Percentiles rank a stretch among this genome's conserved stretches.
Evolutionary conservation across 257 asterid species (phyloP).

Genomic region (Nicotiana attenuata): DNA sequence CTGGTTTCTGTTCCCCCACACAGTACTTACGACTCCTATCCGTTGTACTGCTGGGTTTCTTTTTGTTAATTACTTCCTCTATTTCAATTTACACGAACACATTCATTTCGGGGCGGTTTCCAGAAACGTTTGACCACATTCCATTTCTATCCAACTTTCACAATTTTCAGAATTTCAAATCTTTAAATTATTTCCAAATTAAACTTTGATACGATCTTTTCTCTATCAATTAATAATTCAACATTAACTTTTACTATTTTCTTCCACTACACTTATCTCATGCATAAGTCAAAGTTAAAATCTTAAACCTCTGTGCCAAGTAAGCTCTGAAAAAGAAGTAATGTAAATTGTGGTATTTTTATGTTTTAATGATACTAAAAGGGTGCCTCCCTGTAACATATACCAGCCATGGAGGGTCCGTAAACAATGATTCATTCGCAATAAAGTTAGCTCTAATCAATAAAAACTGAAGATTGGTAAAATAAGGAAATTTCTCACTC

Average conservation of each 20-base stretch:
- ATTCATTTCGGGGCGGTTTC: background rate
- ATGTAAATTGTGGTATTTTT: background rate
- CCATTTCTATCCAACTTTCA: background rate
- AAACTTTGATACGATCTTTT: background rate
- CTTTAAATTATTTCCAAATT: background rate
- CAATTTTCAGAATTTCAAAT: background rate
- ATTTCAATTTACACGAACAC: background rate
- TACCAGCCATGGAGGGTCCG: background rate
- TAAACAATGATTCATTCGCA: background rate
- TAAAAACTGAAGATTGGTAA: background rate
- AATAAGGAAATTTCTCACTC: background rate
- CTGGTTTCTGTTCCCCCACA: background rate
- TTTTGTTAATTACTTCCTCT: background rate
- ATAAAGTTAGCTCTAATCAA: background rate
- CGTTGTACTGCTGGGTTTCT: background rate
- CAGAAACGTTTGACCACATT: background rate
- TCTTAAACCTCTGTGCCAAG: background rate
- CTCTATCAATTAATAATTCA: background rate
- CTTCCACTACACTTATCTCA: background rate
- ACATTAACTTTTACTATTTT: background rate
- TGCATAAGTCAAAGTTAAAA: background rate
- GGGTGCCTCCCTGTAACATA: background rate
- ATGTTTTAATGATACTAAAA: background rate
- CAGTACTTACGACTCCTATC: background rate
- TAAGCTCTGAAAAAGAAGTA: background rate